phyloP scores from a whole-genome alignment of 768 basidiomycete genomes.

The Daedaleopsis nitida region DNA sequence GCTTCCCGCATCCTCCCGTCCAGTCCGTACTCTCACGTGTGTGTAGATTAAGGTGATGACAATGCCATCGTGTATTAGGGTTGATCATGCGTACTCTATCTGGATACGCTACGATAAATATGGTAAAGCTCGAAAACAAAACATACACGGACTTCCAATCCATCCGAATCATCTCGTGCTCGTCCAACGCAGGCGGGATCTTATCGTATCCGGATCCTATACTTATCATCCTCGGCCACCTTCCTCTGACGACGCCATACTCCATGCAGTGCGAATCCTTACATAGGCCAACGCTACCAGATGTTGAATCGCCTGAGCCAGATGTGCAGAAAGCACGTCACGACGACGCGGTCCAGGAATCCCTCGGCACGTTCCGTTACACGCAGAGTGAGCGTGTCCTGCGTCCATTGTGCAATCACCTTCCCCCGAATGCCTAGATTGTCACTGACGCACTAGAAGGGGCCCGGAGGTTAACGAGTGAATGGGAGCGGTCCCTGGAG shows the following conservation, averaged over 20 bases:
- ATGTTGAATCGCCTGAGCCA: slow-evolving; percentile 48
- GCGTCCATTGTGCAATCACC: slow-evolving; percentile 50
- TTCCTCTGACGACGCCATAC: too few species aligned
- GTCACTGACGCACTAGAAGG: slow-evolving; percentile 49
- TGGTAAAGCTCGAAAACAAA: slow-evolving; percentile 16
- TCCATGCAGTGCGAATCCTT: background rate
- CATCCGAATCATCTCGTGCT: background rate
- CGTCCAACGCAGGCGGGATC: background rate
- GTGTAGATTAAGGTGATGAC: slow-evolving; percentile 14
- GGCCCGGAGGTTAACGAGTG: background rate
- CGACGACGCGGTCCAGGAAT: slow-evolving; percentile 52
- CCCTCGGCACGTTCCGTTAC: slow-evolving; percentile 42
- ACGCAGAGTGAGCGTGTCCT: slow-evolving; percentile 39
- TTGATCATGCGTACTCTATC: slow-evolving; percentile 14
- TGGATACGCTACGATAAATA: slow-evolving; percentile 16
- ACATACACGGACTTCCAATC: background rate
- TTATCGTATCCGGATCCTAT: background rate
- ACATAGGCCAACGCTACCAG: slow-evolving; percentile 36
- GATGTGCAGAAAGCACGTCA: slow-evolving; percentile 54
- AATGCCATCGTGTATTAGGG: slow-evolving; percentile 20
- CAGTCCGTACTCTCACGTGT: slow-evolving; percentile 1
- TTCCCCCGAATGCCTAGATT: slow-evolving; percentile 42
- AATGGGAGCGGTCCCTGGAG: background rate
- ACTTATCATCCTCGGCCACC: background rate
- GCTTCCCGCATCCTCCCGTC: background rate